A percentile compares a stretch with the other conserved stretches of the same genome.
Evolutionary conservation across 2,329 filamentous ascomycete species (phyloP).

Genomic region (Pseudopithomyces chartarum): DNA sequence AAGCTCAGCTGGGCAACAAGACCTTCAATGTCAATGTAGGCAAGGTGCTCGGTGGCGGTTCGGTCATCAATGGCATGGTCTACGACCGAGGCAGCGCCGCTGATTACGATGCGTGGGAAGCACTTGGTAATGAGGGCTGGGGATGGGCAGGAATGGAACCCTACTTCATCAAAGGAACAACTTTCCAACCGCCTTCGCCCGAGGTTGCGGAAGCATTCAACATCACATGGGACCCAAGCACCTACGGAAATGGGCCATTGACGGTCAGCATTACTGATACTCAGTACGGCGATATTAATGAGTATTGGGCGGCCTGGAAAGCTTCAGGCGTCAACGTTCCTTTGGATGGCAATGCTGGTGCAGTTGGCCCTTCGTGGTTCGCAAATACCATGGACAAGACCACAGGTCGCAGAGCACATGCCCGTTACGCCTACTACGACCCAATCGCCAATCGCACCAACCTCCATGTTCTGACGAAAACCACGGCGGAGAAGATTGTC

Average conservation of each 20-base stretch:
- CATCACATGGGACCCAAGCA: conserved; percentile 32
- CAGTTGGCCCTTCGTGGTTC: conserved; percentile 29
- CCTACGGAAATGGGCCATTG: conserved; percentile 32
- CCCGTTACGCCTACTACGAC: conserved; percentile 38
- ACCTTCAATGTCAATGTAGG: conserved; percentile 27
- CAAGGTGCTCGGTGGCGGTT: conserved; percentile 38
- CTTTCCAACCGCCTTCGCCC: conserved; percentile 28
- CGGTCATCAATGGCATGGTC: conserved; percentile 40
- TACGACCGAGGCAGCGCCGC: conserved; percentile 34
- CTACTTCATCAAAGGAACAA: conserved; percentile 37
- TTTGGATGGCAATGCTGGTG: conserved; percentile 29
- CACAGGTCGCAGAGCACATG: conserved; percentile 28
- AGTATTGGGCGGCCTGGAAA: conserved; percentile 32
- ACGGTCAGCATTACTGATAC: conserved; percentile 29
- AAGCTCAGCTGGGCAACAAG: conserved; percentile 25
- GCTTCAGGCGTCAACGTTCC: conserved; percentile 21
- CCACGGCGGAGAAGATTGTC: conserved; percentile 26
- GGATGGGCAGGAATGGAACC: conserved; percentile 53
- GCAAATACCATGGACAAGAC: conserved; percentile 34
- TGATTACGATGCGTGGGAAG: conserved; percentile 57
- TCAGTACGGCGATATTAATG: conserved; percentile 34
- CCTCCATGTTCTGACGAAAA: conserved; percentile 29
- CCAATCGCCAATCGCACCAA: conserved; percentile 31
- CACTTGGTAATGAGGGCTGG: conserved; percentile 63
- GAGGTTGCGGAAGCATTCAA: conserved; percentile 25